phyloP scores from a whole-genome alignment of 805 yeast species.

The Isabelozyma gotoi region DNA sequence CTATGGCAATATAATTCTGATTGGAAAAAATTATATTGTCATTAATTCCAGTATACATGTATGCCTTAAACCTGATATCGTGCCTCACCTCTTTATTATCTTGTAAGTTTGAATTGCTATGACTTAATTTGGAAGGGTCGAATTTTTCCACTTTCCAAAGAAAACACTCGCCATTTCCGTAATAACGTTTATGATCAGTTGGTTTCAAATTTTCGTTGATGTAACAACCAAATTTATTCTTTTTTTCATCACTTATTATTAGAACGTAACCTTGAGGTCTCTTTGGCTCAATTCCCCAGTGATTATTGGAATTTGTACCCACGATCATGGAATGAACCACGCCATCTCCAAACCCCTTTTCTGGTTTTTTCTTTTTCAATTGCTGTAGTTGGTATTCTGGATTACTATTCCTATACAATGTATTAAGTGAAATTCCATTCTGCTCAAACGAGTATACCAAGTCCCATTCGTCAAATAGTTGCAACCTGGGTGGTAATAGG shows the following conservation, averaged over 20 bases:
- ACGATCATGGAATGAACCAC: conserved; percentile 30
- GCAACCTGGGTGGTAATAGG: conserved; percentile 76
- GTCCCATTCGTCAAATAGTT: conserved; percentile 75
- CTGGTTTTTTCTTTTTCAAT: conserved; percentile 10
- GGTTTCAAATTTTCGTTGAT: conserved; percentile 71
- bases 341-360: conserved; percentile 36
- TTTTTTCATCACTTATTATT: conserved; percentile 63
- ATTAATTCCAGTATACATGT: conserved; percentile 83
- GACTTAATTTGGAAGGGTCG: conserved; percentile 16
- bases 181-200: conserved; percentile 69
- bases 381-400: conserved; percentile 40
- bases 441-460: conserved; percentile 84
- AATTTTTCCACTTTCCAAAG: conserved; percentile 72
- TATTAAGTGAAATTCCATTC: conserved; percentile 83
- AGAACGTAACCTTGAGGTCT: conserved; percentile 69
- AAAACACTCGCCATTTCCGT: conserved; percentile 95
- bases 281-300: conserved; percentile 11
- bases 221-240: conserved; percentile 75
- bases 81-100: conserved; percentile 1
- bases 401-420: conserved; percentile 61
- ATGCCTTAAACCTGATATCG: conserved; percentile 61
- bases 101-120: not conserved
- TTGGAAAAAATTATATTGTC: conserved; percentile 85
- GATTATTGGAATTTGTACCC: conserved; percentile 12
- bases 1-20: conserved; percentile 73